Percentiles rank a stretch among this genome's conserved stretches.
Conservation (phyloP, 2,329 filamentous ascomycete species). For the Eurotiales sp. region DNA sequence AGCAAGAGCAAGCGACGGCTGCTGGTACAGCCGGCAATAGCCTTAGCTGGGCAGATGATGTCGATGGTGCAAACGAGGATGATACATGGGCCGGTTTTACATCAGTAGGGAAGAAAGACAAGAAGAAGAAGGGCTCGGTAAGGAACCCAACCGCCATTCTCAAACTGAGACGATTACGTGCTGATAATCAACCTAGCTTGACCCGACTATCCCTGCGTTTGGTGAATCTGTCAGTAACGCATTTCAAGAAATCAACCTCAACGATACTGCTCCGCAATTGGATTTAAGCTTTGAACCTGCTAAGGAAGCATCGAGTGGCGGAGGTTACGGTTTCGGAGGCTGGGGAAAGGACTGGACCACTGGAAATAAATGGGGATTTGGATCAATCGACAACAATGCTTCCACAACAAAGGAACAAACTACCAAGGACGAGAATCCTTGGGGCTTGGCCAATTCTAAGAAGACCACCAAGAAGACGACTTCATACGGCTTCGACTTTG, state of each 20-base stretch:
- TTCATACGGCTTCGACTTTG: constrained; percentile 40
- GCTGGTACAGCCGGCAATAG: constrained; percentile 25
- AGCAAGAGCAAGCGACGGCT: constrained; percentile 32
- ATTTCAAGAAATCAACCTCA: constrained; percentile 68
- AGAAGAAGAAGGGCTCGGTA: constrained; percentile 57
- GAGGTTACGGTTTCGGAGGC: constrained; percentile 47
- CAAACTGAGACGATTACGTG: not conserved
- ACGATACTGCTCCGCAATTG: constrained; percentile 56
- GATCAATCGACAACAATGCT: constrained; percentile 30
- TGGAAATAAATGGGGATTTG: constrained; percentile 46
- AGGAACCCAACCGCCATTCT: constrained; percentile 17
- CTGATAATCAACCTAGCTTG: constrained; percentile 21
- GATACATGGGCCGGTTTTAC: constrained; percentile 53
- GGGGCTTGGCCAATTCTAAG: constrained; percentile 32
- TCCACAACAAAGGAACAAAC: constrained; percentile 28
- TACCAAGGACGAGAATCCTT: constrained; percentile 36
- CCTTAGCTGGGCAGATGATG: constrained; percentile 46
- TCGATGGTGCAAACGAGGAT: constrained; percentile 39
- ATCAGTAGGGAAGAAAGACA: constrained; percentile 52
- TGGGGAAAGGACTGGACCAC: constrained; percentile 61
- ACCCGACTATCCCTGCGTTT: constrained; percentile 30
- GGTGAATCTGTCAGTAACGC: constrained; percentile 42
- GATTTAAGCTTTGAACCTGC: constrained; percentile 54
- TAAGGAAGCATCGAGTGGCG: constrained; percentile 36
- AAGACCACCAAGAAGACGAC: constrained; percentile 35